These are phyloP conservation scores for Rhodomyrtus psidioides DNA, from an alignment of 441 rosid genomes.

Conservation along the genomic window DNA sequence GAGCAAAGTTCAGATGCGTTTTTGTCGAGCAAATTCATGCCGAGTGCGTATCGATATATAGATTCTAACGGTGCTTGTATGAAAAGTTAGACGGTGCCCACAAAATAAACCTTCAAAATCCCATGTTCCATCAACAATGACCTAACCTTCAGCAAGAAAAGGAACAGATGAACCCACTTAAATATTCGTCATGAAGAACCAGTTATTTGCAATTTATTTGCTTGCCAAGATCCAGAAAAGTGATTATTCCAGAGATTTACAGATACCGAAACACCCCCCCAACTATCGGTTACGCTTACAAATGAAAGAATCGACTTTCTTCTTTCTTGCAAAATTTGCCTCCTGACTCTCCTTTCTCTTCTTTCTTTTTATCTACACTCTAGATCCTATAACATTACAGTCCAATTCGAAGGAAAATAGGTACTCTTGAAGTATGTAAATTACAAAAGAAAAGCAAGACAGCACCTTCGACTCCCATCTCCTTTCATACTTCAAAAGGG, in stretches of 20 bases:
- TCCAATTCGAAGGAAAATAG: neutral
- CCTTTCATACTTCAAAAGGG: slow-evolving; percentile 24
- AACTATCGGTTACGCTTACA: slow-evolving; percentile 16
- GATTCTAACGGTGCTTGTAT: neutral
- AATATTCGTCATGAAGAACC: neutral
- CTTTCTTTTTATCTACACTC: slow-evolving; percentile 12
- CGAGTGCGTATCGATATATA: neutral
- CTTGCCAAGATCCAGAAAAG: slow-evolving; percentile 8
- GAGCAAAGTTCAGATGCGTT: neutral
- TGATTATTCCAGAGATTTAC: slow-evolving; percentile 31
- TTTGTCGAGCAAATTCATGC: neutral
- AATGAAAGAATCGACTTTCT: slow-evolving; percentile 34
- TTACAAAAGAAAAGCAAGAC: neutral
- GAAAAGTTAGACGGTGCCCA: neutral
- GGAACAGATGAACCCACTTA: neutral
- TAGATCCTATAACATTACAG: neutral
- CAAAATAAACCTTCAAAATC: neutral
- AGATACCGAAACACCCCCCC: slow-evolving; percentile 10
- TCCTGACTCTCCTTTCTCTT: slow-evolving; percentile 5
- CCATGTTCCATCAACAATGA: neutral
- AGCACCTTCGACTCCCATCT: neutral
- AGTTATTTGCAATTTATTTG: slow-evolving; percentile 2
- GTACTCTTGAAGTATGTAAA: neutral
- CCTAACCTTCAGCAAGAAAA: neutral
- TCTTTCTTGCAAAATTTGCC: slow-evolving; percentile 19